Conservation (phyloP, 2,329 filamentous ascomycete species). For the Paraphoma chrysanthemicola region DNA sequence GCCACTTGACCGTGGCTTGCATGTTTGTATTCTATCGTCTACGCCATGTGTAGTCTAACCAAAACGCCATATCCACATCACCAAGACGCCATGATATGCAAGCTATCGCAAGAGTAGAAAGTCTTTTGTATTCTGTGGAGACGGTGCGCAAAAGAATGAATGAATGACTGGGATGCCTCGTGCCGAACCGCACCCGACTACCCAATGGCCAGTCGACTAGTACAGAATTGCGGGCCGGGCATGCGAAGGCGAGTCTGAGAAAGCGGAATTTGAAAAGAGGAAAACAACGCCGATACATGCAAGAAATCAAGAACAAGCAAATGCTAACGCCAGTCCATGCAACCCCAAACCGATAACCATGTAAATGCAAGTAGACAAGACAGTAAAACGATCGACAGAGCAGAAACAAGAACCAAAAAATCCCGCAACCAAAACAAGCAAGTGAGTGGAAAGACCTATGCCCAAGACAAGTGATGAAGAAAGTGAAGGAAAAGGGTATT, state of each 20-base stretch:
- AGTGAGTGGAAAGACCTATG: background rate
- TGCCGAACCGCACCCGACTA: slow-evolving; percentile 9
- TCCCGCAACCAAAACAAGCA: background rate
- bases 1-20: background rate
- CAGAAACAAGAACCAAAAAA: background rate
- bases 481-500: slow-evolving; percentile 12
- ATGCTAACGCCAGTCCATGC: background rate
- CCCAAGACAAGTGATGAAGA: slow-evolving; percentile 2
- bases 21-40: background rate
- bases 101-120: slow-evolving; percentile 10
- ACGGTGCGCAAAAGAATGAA: slow-evolving; percentile 5
- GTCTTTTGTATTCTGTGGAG: background rate
- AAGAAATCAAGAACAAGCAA: slow-evolving; percentile 4
- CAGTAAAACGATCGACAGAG: background rate
- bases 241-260: slow-evolving; percentile 6
- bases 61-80: slow-evolving; percentile 1
- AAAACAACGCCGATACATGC: slow-evolving; percentile 15
- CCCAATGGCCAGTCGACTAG: slow-evolving; percentile 17
- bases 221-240: slow-evolving; percentile 5
- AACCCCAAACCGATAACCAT: slow-evolving; percentile 10
- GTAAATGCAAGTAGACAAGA: slow-evolving; percentile 4
- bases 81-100: slow-evolving; percentile 8
- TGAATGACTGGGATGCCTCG: slow-evolving; percentile 12
- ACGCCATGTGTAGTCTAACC: slow-evolving; percentile 4
- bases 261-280: background rate